These are phyloP conservation scores for Aspergillus fumigatus DNA, from an alignment of 2,329 filamentous ascomycete genomes.

Conservation along the genomic window DNA sequence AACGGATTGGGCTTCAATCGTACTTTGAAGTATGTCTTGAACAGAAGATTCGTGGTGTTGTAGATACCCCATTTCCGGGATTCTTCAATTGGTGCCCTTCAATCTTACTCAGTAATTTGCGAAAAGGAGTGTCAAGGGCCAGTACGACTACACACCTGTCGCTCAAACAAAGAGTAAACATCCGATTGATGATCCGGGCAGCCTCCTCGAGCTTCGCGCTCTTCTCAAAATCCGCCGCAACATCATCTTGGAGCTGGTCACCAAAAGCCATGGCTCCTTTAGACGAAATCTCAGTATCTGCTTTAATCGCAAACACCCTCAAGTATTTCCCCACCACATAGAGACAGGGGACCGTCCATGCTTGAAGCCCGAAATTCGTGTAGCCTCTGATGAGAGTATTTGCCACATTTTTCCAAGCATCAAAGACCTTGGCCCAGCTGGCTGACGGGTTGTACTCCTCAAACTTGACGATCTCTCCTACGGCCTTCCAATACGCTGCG, in stretches of 20 bases:
- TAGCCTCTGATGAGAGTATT: conserved; percentile 77
- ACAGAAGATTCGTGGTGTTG: conserved; percentile 86
- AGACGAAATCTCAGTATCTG: conserved; percentile 65
- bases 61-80: conserved; percentile 98
- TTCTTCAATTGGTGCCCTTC: conserved; percentile 73
- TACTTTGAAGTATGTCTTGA: conserved; percentile 95
- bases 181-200: conserved; percentile 81
- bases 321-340: conserved; percentile 85
- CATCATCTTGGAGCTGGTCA: conserved; percentile 69
- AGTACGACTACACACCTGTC: conserved; percentile 62
- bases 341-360: conserved; percentile 89
- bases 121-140: neutral
- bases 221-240: conserved; percentile 69
- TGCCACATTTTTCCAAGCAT: conserved; percentile 80
- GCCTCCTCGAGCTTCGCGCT: conserved; percentile 87
- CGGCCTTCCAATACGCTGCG: conserved; percentile 74
- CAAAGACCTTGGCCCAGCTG: conserved; percentile 81
- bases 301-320: conserved; percentile 81
- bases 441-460: conserved; percentile 51
- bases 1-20: neutral
- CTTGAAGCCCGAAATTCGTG: conserved; percentile 67
- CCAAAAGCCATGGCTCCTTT: conserved; percentile 46
- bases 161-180: conserved; percentile 84
- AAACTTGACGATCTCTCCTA: conserved; percentile 66
- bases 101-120: conserved; percentile 11